Evolutionary conservation across 2,329 filamentous ascomycete species (phyloP), one percentile per base, ranked within the genome.

Genomic region (Botryosphaeria agaves): DNA sequence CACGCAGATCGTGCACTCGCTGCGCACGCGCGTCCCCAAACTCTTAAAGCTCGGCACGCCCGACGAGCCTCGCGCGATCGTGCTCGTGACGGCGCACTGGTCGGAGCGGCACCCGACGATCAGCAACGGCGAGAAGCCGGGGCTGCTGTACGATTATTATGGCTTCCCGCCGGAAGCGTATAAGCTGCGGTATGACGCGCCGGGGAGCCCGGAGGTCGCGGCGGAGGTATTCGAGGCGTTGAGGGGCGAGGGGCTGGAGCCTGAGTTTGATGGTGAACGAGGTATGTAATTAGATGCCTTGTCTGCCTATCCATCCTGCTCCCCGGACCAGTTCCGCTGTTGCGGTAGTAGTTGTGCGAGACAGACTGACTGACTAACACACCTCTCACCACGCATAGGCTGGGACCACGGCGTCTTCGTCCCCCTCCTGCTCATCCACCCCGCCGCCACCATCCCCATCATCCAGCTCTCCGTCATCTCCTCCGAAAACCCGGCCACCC

Each of bases 341-440:
- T 27, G 16, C n/a, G 21, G n/a, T n/a, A n/a, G n/a, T n/a, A n/a
- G 5, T 3, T 9, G 20, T 16, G n/a, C n/a, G n/a, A 7, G 7
- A 5, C 14, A 25, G 6, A 32, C 30, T 32, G 17, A 24, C 16
- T 12, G 19, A 24, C 26, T 18, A 3, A 14, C 8, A 11, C 7
- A 18, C 30, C 15, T n/a, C n/a, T n/a, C n/a, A n/a, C n/a, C n/a
- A n/a, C 14, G 2, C n/a, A 19, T 24, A 51, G 56, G 61, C 34
- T 72, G 68, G 68, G 68, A 72, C 42, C 69, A 72, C 42, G 69
- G 68, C 50, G 66, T 72, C 34, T 72, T 72, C 44, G 48, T 72
- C 16, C 68, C 68, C 5, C 53, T 72, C 49, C 54, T 61, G 27
- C 62, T 72, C 26, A 60, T 66, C 39, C 48, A 62, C 33, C 68